Evolutionary conservation across 2,329 filamentous ascomycete genomes (phyloP), one percentile per base, ranked within the genome.

Genomic region (Furcasterigmium sp.): DNA sequence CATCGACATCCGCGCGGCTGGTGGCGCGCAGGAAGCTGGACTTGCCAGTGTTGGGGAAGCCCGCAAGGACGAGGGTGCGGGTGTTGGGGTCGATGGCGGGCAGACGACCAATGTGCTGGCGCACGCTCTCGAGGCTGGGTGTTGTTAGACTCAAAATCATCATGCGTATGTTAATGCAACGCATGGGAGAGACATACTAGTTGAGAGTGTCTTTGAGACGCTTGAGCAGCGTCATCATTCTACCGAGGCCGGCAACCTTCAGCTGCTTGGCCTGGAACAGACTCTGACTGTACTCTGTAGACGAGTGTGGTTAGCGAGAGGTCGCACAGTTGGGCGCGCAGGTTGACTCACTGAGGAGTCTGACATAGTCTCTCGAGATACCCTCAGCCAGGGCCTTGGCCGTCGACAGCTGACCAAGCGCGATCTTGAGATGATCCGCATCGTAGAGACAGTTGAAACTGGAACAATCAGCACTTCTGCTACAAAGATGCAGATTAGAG

Each of bases 41-140:
- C 74, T 98, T 98, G 67, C 93, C 91, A 50, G 95, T 90, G 58
- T 98, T 98, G 55, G 93, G 93, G 65, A 97, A 97, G 42, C 93
- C 93, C 66, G 91, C 95, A 55, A 98, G 96, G 52, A 98, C 77
- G 36, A 98, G 81, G 2, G 93, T 98, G 56, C 93, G 79, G 30
- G 93, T 98, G 63, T 95, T 98, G 45, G 93, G 93, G 64, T 98
- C 94, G 64, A 98, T 98, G n/a, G 91, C 84, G 5, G 93, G 94
- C 52, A 98, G 82, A 85, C 93, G 91, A 49, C 91, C 93, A 61
- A 98, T 75, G 73, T 98, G 94, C 52, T 49, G 46, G 46, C 48
- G 38, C 18, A 95, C 89, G 69, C 49, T 44, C 37, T 50, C 48
- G n/a, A 50, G 48, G 29, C 32, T 35, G 17, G 14, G 29, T 13